Percentiles rank a stretch among this genome's conserved stretches.
phyloP scores from a whole-genome alignment of 768 basidiomycete species.

The Mrakia gelida region DNA sequence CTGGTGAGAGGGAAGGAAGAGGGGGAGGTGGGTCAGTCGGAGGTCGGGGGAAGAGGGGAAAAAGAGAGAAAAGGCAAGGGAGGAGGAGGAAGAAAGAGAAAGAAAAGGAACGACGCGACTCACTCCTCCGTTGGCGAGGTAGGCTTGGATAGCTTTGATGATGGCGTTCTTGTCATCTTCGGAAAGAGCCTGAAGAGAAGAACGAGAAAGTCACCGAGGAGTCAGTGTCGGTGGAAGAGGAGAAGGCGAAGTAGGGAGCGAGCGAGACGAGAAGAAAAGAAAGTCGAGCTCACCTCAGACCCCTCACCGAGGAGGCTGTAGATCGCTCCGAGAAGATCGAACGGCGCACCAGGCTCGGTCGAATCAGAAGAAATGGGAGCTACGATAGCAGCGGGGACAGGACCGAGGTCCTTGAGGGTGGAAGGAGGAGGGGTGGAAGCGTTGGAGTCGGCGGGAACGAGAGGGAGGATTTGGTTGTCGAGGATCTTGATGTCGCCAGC shows the following conservation, averaged over 20 bases:
- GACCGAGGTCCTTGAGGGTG: neutral
- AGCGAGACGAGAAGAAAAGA: neutral
- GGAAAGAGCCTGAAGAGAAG: neutral
- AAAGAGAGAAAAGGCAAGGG: neutral
- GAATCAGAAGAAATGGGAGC: neutral
- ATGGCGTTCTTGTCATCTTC: neutral
- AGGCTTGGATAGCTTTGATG: neutral
- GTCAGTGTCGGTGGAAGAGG: neutral
- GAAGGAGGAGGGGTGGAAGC: neutral
- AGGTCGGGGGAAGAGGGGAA: neutral
- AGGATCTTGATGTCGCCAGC: neutral
- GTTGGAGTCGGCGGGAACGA: neutral
- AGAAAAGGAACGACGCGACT: neutral
- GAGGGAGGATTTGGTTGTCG: constrained; percentile 4
- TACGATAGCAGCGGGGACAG: neutral
- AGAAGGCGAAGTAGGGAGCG: neutral
- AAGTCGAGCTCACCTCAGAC: neutral
- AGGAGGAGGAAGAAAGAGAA: neutral
- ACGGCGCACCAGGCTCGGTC: too few relatives aligned
- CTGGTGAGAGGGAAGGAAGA: too few relatives aligned
- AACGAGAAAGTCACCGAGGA: neutral
- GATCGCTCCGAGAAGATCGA: neutral
- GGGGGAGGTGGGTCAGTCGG: neutral
- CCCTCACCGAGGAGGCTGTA: neutral
- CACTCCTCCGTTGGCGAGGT: constrained; percentile 3